Percentiles rank a stretch among this genome's conserved stretches.
Conservation (phyloP, 371 early-diverging fungal genomes). For the Mycotypha africana region DNA sequence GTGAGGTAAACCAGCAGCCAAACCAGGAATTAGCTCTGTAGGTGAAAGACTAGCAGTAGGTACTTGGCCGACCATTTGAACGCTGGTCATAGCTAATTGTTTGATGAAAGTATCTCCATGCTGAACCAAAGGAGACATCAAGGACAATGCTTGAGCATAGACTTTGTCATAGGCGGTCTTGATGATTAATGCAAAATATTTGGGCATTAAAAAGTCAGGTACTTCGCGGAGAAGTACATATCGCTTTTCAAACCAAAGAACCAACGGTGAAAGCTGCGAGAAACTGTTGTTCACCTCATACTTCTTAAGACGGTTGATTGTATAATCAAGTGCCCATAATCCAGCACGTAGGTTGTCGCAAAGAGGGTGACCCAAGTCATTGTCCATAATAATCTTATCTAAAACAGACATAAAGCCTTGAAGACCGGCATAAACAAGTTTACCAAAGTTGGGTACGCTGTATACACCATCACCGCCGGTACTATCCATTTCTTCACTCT, state of each 20-base stretch:
- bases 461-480: constrained; percentile 75
- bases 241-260: constrained; percentile 73
- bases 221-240: constrained; percentile 61
- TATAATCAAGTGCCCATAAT: constrained; percentile 89
- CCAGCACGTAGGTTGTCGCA: constrained; percentile 88
- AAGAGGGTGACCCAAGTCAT: constrained; percentile 91
- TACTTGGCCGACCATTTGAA: constrained; percentile 78
- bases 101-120: constrained; percentile 64
- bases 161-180: constrained; percentile 74
- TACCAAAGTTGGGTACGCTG: constrained; percentile 79
- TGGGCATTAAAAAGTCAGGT: constrained; percentile 84
- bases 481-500: constrained; percentile 77
- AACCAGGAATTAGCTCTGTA: constrained; percentile 42
- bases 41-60: constrained; percentile 81
- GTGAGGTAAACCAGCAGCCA: constrained; percentile 97
- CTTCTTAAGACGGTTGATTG: constrained; percentile 63
- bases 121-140: constrained; percentile 59
- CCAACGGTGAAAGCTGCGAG: constrained; percentile 27
- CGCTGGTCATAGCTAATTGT: constrained; percentile 69
- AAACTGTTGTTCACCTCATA: constrained; percentile 29
- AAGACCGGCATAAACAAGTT: constrained; percentile 84
- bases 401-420: constrained; percentile 88
- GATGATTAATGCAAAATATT: constrained; percentile 85
- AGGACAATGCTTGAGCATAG: constrained; percentile 48
- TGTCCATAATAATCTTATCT: constrained; percentile 66